phyloP scores from a whole-genome alignment of 2,329 filamentous ascomycete genomes.

The Fusarium austroafricanum region DNA sequence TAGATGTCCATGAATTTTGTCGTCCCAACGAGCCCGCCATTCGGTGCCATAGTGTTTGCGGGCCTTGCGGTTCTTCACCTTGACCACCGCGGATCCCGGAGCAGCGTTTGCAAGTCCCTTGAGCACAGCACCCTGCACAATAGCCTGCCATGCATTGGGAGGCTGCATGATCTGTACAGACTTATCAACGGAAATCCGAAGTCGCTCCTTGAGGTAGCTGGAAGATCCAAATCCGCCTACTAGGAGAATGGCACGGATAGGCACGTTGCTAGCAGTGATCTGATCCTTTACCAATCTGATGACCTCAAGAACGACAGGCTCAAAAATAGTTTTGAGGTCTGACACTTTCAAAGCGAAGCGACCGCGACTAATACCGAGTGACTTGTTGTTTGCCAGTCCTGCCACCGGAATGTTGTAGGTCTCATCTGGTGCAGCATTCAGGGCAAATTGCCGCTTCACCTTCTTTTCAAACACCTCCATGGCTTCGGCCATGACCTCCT shows the following conservation, averaged over 20 bases:
- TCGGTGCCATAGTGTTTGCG: conserved; percentile 59
- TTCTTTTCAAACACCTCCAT: conserved; percentile 57
- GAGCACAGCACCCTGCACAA: conserved; percentile 62
- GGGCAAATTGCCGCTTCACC: conserved; percentile 53
- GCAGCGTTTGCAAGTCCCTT: conserved; percentile 57
- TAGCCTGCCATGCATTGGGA: conserved; percentile 59
- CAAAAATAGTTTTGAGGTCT: conserved; percentile 57
- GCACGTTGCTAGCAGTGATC: conserved; percentile 52
- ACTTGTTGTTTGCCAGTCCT: conserved; percentile 54
- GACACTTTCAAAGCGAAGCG: conserved; percentile 53
- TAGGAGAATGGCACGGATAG: conserved; percentile 57
- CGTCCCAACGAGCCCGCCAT: conserved; percentile 49
- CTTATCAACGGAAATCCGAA: conserved; percentile 51
- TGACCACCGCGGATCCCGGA: conserved; percentile 51
- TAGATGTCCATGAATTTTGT: conserved; percentile 48
- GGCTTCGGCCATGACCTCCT: conserved; percentile 54
- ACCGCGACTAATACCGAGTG: conserved; percentile 53
- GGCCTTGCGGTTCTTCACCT: conserved; percentile 55
- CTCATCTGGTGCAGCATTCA: conserved; percentile 48
- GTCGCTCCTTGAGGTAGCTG: conserved; percentile 57
- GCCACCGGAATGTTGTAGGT: conserved; percentile 55
- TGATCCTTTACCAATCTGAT: conserved; percentile 58
- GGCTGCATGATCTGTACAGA: conserved; percentile 59
- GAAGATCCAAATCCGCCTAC: conserved; percentile 61
- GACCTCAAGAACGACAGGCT: conserved; percentile 58